Evolutionary conservation across 164 flowering plant species (phyloP).

Genomic region (Magnolia changhungtana): DNA sequence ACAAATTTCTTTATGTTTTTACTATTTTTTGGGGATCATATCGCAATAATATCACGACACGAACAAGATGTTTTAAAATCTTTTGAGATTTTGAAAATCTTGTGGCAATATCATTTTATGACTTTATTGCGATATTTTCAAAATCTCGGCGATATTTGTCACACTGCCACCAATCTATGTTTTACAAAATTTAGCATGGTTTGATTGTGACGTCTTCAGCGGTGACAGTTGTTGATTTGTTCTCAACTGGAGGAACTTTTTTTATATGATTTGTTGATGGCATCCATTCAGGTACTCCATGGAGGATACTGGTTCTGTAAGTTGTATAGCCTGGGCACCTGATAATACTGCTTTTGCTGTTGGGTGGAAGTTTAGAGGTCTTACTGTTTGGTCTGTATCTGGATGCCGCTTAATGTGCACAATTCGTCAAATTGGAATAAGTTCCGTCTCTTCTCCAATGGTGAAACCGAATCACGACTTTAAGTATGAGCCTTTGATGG

Average conservation of each 20-base stretch:
- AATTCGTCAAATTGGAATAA: slow-evolving; percentile 85
- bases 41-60: no score
- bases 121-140: no score
- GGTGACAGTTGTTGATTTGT: background rate
- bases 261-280: slow-evolving; percentile 1
- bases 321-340: slow-evolving; percentile 92
- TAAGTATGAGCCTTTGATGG: slow-evolving; percentile 82
- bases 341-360: slow-evolving; percentile 97
- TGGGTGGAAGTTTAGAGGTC: slow-evolving; percentile 95
- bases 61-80: no score
- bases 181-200: background rate
- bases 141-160: no score
- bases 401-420: slow-evolving; percentile 99
- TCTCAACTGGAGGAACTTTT: background rate
- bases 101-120: no score
- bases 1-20: no score
- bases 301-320: slow-evolving; percentile 96
- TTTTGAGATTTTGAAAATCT: no score
- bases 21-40: no score
- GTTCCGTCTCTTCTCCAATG: slow-evolving; percentile 84
- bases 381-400: slow-evolving; percentile 95
- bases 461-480: slow-evolving; percentile 65
- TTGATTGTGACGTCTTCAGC: background rate
- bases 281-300: slow-evolving; percentile 62
- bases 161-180: background rate